Evolutionary conservation across 768 basidiomycete species (phyloP).

Genomic region (Butyriboletus loyo): DNA sequence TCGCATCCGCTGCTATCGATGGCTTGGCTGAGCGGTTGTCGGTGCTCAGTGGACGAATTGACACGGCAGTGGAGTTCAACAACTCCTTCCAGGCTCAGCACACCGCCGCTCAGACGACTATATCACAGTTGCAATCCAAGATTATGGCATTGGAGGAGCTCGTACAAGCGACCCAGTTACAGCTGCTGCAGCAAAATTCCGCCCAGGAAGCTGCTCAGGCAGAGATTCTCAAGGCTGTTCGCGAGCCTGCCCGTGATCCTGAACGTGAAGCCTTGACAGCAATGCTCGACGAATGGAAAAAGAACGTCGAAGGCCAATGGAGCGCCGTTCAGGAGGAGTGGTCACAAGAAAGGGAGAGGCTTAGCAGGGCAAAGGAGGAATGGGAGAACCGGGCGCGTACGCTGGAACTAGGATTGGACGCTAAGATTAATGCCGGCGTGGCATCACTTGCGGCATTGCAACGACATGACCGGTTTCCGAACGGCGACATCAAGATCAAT

Average conservation of each 20-base stretch:
- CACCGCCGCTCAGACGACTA: slow-evolving; percentile 69
- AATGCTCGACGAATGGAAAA: slow-evolving; percentile 71
- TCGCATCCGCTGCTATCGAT: slow-evolving; percentile 40
- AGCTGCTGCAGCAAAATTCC: slow-evolving; percentile 37
- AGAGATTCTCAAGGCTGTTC: slow-evolving; percentile 31
- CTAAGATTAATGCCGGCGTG: slow-evolving; percentile 36
- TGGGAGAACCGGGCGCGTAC: slow-evolving; percentile 65
- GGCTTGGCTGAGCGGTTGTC: slow-evolving; percentile 64
- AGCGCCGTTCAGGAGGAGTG: slow-evolving; percentile 75
- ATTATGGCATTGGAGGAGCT: slow-evolving; percentile 64
- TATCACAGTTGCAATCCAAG: slow-evolving; percentile 64
- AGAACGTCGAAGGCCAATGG: slow-evolving; percentile 78
- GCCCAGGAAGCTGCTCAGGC: slow-evolving; percentile 36
- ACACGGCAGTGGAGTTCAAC: slow-evolving; percentile 71
- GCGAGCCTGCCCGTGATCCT: slow-evolving; percentile 33
- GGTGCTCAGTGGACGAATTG: slow-evolving; percentile 66
- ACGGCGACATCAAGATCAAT: slow-evolving; percentile 29
- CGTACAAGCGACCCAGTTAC: slow-evolving; percentile 48
- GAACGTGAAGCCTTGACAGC: slow-evolving; percentile 51
- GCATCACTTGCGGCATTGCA: slow-evolving; percentile 31
- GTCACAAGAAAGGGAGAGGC: slow-evolving; percentile 73
- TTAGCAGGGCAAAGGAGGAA: slow-evolving; percentile 71
- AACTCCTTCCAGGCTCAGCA: slow-evolving; percentile 76
- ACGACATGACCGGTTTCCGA: slow-evolving; percentile 38
- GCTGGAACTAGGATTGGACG: slow-evolving; percentile 54